A percentile compares a stretch with the other conserved stretches of the same genome.
Evolutionary conservation across 2,329 filamentous ascomycete species (phyloP).

Genomic region (Colletotrichum truncatum): DNA sequence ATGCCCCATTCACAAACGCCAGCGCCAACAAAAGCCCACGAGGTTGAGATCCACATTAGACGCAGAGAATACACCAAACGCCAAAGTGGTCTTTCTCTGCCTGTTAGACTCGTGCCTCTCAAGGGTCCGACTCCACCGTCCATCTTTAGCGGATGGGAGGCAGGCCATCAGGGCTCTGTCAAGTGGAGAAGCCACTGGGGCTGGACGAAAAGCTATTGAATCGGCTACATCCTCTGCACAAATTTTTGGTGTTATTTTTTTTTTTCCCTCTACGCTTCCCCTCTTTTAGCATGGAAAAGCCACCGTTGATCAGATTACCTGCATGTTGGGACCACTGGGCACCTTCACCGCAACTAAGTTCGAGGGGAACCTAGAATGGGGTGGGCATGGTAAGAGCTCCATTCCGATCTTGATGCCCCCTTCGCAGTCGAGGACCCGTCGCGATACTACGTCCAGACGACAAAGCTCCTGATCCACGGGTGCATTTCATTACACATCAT

Average conservation of each 20-base stretch:
- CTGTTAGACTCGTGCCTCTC: constrained; percentile 13
- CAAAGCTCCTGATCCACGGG: background rate
- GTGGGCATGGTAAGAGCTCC: constrained; percentile 16
- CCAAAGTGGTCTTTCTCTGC: constrained; percentile 1
- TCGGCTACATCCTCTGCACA: background rate
- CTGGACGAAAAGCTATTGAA: constrained; percentile 7
- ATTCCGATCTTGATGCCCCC: constrained; percentile 25
- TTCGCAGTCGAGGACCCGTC: constrained; percentile 6
- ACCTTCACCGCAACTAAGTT: constrained; percentile 30
- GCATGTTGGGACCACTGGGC: constrained; percentile 25
- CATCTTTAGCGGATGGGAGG: constrained; percentile 12
- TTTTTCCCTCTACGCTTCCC: background rate
- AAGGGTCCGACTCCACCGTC: constrained; percentile 27
- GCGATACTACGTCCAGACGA: constrained; percentile 6
- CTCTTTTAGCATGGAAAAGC: constrained; percentile 13
- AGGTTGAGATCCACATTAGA: constrained; percentile 12
- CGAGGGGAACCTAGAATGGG: constrained; percentile 15
- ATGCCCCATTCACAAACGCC: background rate
- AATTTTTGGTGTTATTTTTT: background rate
- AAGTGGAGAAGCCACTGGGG: constrained; percentile 6
- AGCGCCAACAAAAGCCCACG: constrained; percentile 7
- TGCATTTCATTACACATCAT: background rate
- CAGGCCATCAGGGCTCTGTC: constrained; percentile 11
- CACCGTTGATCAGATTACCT: constrained; percentile 27
- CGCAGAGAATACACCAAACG: background rate